phyloP scores from a whole-genome alignment of 1,284 basidiomycete species.

The Amylostereum areolatum region DNA sequence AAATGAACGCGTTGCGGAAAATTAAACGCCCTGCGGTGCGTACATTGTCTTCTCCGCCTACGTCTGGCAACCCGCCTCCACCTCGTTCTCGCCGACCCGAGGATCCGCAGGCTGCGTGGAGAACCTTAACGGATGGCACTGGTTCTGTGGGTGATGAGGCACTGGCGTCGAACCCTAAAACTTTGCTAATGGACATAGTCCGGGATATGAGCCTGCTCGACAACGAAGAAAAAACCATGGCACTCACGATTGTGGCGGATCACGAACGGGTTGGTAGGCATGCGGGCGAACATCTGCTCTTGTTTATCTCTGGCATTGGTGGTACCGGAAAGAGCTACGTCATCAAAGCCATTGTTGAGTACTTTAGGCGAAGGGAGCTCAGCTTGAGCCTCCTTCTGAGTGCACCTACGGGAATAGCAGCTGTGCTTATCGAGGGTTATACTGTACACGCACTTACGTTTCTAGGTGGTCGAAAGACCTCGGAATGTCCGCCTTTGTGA shows the following conservation, averaged over 20 bases:
- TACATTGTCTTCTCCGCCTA: too few relatives aligned
- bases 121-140: too few relatives aligned
- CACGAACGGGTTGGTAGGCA: not conserved
- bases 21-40: too few relatives aligned
- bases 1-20: too few relatives aligned
- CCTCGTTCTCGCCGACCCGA: too few relatives aligned
- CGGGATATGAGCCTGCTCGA: not conserved
- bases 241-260: not conserved
- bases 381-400: not conserved
- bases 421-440: constrained; percentile 7
- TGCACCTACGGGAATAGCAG: constrained; percentile 10
- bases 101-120: too few relatives aligned
- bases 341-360: constrained; percentile 7
- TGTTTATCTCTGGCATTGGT: constrained; percentile 12
- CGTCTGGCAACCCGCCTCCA: too few relatives aligned
- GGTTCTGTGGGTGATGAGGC: too few relatives aligned
- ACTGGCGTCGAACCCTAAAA: too few relatives aligned
- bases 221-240: not conserved
- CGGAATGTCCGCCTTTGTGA: not conserved
- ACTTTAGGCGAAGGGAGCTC: constrained; percentile 1
- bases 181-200: too few relatives aligned
- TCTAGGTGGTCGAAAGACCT: not conserved
- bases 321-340: constrained; percentile 15
- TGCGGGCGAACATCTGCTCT: constrained; percentile 6
- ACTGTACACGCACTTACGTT: constrained; percentile 10